Percentiles rank a stretch among this genome's conserved stretches.
Evolutionary conservation across 352 stramenopile species (phyloP).

Genomic region (Phytophthora cryptogea): DNA sequence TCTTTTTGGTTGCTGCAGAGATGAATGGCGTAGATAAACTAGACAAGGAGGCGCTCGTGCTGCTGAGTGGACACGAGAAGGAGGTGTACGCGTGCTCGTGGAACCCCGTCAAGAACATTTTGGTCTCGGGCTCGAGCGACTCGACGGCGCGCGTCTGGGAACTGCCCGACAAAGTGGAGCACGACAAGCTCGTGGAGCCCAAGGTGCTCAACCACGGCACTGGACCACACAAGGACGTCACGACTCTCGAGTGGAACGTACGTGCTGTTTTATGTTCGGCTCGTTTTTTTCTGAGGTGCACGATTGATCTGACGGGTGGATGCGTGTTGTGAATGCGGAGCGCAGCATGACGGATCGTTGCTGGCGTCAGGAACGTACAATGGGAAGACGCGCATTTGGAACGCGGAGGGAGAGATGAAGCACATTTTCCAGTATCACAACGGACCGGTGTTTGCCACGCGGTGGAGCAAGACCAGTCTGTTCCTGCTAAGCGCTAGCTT

Average conservation of each 20-base stretch:
- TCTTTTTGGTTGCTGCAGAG: slow-evolving; percentile 34
- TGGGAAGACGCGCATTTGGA: slow-evolving; percentile 88
- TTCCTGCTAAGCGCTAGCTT: slow-evolving; percentile 84
- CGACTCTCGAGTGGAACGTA: slow-evolving; percentile 97
- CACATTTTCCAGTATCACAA: slow-evolving; percentile 87
- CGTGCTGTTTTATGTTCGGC: slow-evolving; percentile 30
- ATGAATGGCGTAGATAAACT: slow-evolving; percentile 69
- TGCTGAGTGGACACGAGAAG: slow-evolving; percentile 85
- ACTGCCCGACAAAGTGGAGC: slow-evolving; percentile 76
- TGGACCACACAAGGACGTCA: slow-evolving; percentile 96
- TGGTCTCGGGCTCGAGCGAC: slow-evolving; percentile 96
- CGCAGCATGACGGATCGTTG: slow-evolving; percentile 85
- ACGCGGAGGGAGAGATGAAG: slow-evolving; percentile 75
- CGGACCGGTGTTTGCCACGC: slow-evolving; percentile 82
- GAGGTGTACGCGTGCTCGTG: slow-evolving; percentile 97
- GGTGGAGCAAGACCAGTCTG: slow-evolving; percentile 80
- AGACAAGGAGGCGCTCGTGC: slow-evolving; percentile 62
- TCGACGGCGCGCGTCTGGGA: slow-evolving; percentile 95
- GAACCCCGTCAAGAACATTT: slow-evolving; percentile 95
- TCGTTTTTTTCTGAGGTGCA: background rate
- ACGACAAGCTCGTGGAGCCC: slow-evolving; percentile 39
- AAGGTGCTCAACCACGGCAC: slow-evolving; percentile 83
- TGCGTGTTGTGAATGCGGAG: slow-evolving; percentile 7
- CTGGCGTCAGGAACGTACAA: slow-evolving; percentile 97
- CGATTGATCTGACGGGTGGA: slow-evolving; percentile 22